Evolutionary conservation across 176 grass and related monocot genomes (phyloP).

Genomic region (Triticum aestivum): IWGSC_CS_RefSeq_v2.1 NC_057803.1:510286790-510287289

Average conservation of each 20-base stretch:
- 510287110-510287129: too few relatives aligned
- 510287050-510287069: neutral
- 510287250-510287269: neutral
- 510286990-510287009: neutral
- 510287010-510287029: neutral
- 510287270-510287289: neutral
- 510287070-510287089: too few relatives aligned
- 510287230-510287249: neutral
- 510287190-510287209: too few relatives aligned
- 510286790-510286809: too few relatives aligned
- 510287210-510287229: neutral
- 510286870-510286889: neutral
- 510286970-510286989: neutral
- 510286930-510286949: neutral
- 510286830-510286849: too few relatives aligned
- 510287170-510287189: too few relatives aligned
- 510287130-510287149: too few relatives aligned
- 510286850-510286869: neutral
- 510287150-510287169: too few relatives aligned
- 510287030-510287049: neutral
- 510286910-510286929: neutral
- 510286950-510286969: neutral
- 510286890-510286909: constrained; percentile 1
- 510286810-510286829: too few relatives aligned
- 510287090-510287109: too few relatives aligned